These are phyloP conservation scores for Penicillium crystallinum DNA, from an alignment of 495 filamentous ascomycete species.

Conservation along the genomic window DNA sequence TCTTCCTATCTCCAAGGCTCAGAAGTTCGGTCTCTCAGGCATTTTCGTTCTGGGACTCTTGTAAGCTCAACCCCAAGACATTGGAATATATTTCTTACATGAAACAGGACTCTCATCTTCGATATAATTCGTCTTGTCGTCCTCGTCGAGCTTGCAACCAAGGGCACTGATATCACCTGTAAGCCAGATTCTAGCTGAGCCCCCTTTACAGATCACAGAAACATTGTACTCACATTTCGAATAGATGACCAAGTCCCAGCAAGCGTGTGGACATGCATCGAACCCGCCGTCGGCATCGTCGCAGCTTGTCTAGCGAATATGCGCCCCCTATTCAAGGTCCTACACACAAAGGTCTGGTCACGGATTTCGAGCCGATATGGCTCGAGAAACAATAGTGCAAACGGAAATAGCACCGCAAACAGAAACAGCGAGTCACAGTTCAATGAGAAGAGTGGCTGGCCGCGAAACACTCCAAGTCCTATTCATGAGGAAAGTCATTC, in stretches of 20 bases:
- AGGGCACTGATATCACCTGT: conserved; percentile 28
- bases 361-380: neutral
- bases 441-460: conserved; percentile 10
- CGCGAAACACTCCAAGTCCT: conserved; percentile 10
- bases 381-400: neutral
- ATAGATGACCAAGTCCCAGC: conserved; percentile 28
- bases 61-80: conserved; percentile 13
- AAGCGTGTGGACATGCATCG: conserved; percentile 36
- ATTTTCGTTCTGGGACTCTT: conserved; percentile 40
- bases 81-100: neutral
- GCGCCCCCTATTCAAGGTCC: conserved; percentile 27
- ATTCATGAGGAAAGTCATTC: neutral
- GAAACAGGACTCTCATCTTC: conserved; percentile 21
- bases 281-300: conserved; percentile 31
- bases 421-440: conserved; percentile 11
- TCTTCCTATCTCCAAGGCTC: conserved; percentile 33
- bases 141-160: conserved; percentile 16
- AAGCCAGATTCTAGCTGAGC: neutral
- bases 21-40: conserved; percentile 33
- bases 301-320: conserved; percentile 33
- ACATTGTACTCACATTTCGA: neutral
- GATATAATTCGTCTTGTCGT: conserved; percentile 27
- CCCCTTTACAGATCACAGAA: neutral
- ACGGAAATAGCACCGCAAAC: no score
- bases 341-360: conserved; percentile 18